Base-by-base conservation (phyloP, 2,329 filamentous ascomycete genomes). In the Fusarium heterosporum region DNA sequence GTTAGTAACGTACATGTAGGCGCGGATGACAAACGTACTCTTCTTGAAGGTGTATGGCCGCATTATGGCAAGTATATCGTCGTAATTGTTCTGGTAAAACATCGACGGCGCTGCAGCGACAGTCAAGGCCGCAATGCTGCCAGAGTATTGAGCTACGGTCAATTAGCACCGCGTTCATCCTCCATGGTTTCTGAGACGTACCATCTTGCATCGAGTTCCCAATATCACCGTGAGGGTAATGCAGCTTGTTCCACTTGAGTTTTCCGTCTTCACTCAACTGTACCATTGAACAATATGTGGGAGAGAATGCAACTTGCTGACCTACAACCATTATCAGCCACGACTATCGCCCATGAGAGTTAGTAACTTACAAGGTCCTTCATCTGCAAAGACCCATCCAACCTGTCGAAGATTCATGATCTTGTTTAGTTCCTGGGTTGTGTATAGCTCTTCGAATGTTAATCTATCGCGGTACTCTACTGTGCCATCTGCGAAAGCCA, bases 401-500 rank as follows among this genome's bases (percentile, higher is more conserved):
- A 89, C 88, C 76, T 97, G 92, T 28, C 89, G 83, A 28, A 96
- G 82, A 56, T 88, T 91, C 63, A 86, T 87, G 30, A 96, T 87
- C 43, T 83, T 87, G 41, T 87, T 85, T 9, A 87, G 78, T 70
- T 91, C 90, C 28, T 85, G 83, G 55, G 90, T 85, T 7, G 86
- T 84, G 64, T 87, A 89, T 1, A 94, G 81, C 52, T 89, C 84
- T 6, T 87, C 83, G 85, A 97, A 90, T 0, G 87, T 91, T 46
- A 86, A 83, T 12, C 93, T 87, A 73, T 96, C 91, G 55, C 92
- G 88, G 76, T 95, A 92, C 69, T 96, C 90, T 5, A 96, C 83
- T 1, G 89, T 90, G 12, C 94, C 92, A 74, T 97, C 93, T 63
- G 91, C 91, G 70, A 92, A 92, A 26, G 86, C 85, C 59, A 97